Percentiles rank a stretch among this genome's conserved stretches.
Evolutionary conservation across 192 early-diverging fungal genomes (phyloP).

Genomic region (Umbelopsis sp.): DNA sequence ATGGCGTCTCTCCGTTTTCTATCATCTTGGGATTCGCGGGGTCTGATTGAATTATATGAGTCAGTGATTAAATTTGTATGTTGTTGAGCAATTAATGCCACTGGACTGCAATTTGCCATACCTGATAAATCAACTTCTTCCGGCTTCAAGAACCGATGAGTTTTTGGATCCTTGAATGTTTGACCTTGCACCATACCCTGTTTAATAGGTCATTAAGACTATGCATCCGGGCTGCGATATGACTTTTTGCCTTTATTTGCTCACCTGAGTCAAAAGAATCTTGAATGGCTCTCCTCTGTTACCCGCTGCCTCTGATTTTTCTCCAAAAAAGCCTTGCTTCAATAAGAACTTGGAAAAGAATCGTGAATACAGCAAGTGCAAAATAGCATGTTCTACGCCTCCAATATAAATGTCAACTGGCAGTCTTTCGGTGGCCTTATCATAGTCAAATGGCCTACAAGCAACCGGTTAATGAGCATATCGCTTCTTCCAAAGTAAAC

Average conservation of each 20-base stretch:
- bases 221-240: background rate
- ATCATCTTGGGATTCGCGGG: constrained; percentile 55
- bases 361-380: constrained; percentile 93
- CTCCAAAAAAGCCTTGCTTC: constrained; percentile 55
- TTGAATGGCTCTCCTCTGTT: constrained; percentile 85
- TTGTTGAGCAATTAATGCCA: no score
- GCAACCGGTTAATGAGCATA: constrained; percentile 11
- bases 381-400: constrained; percentile 91
- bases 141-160: constrained; percentile 74
- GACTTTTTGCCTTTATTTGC: background rate
- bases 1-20: constrained; percentile 60
- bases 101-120: constrained; percentile 12
- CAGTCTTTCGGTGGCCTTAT: constrained; percentile 55
- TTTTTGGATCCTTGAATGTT: constrained; percentile 78
- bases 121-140: constrained; percentile 69
- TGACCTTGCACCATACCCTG: constrained; percentile 92
- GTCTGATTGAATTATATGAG: constrained; percentile 15
- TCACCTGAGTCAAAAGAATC: constrained; percentile 75
- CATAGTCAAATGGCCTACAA: constrained; percentile 53
- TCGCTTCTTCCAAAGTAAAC: background rate
- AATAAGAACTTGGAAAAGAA: constrained; percentile 87
- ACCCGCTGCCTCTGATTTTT: constrained; percentile 41
- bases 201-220: constrained; percentile 8
- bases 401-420: constrained; percentile 96
- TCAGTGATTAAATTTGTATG: no score